Evolutionary conservation across 768 basidiomycete species (phyloP).

Genomic region (Xerocomus spinulosus): DNA sequence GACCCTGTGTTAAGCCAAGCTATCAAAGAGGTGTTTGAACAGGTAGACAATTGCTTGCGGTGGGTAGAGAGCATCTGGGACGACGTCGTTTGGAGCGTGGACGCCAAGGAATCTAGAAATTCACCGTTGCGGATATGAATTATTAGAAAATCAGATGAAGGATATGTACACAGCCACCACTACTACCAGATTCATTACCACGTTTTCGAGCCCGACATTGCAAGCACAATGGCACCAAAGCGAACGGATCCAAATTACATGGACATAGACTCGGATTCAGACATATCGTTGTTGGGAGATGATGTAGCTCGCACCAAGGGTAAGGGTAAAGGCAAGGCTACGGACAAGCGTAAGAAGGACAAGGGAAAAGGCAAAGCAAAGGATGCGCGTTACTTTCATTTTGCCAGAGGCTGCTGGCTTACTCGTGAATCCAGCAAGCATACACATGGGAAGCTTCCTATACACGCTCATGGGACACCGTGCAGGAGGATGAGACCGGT

Average conservation of each 20-base stretch:
- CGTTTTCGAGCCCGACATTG: too few relatives aligned
- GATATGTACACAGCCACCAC: not conserved
- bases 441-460: slow-evolving; percentile 98
- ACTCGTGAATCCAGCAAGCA: slow-evolving; percentile 48
- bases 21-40: slow-evolving; percentile 38
- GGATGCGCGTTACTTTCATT: slow-evolving; percentile 21
- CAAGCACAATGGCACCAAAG: slow-evolving; percentile 26
- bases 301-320: slow-evolving; percentile 44
- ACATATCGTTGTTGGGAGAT: slow-evolving; percentile 59
- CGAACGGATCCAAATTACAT: slow-evolving; percentile 36
- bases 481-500: slow-evolving; percentile 93
- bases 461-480: slow-evolving; percentile 93
- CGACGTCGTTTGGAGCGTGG: slow-evolving; percentile 31
- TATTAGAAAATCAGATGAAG: too few relatives aligned
- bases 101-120: not conserved
- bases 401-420: not conserved
- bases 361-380: slow-evolving; percentile 42
- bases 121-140: not conserved
- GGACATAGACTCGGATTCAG: slow-evolving; percentile 68
- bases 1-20: slow-evolving; percentile 50
- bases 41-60: slow-evolving; percentile 37
- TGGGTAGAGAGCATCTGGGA: slow-evolving; percentile 60
- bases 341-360: slow-evolving; percentile 48
- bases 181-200: too few relatives aligned
- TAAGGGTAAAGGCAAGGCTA: slow-evolving; percentile 53